phyloP scores from a whole-genome alignment of 768 basidiomycete species.

The Boletus tomentosulus region DNA sequence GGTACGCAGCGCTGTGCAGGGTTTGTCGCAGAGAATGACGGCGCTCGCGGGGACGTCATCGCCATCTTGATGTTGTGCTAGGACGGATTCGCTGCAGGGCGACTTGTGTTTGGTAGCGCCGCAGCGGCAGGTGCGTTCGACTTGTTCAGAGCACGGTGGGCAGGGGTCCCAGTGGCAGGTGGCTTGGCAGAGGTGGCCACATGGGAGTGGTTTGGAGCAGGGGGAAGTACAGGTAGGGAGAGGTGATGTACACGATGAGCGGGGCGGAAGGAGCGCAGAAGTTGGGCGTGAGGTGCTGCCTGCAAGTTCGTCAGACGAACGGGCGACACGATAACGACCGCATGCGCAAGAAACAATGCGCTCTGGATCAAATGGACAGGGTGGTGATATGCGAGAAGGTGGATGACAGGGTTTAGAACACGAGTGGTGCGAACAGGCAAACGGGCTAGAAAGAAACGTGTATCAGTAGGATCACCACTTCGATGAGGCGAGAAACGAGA shows the following conservation, averaged over 20 bases:
- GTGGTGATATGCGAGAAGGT: slow-evolving; percentile 49
- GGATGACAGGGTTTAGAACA: slow-evolving; percentile 80
- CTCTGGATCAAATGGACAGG: slow-evolving; percentile 72
- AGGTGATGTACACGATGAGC: slow-evolving; percentile 59
- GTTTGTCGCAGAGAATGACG: slow-evolving; percentile 75
- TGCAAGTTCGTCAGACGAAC: slow-evolving; percentile 34
- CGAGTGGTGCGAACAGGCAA: slow-evolving; percentile 72
- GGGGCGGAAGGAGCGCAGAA: slow-evolving; percentile 34
- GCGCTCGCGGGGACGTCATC: slow-evolving; percentile 41
- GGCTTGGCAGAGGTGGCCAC: slow-evolving; percentile 68
- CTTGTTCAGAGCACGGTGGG: slow-evolving; percentile 67
- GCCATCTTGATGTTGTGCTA: slow-evolving; percentile 11
- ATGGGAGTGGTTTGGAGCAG: slow-evolving; percentile 66
- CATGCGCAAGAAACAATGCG: slow-evolving; percentile 78
- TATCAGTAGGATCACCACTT: not conserved
- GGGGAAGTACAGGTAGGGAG: slow-evolving; percentile 74
- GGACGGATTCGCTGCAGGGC: slow-evolving; percentile 39
- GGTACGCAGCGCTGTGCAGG: slow-evolving; percentile 70
- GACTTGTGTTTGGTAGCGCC: slow-evolving; percentile 57
- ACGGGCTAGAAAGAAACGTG: slow-evolving; percentile 39
- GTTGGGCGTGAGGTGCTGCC: not conserved
- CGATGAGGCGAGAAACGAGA: not conserved
- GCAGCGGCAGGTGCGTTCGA: slow-evolving; percentile 83
- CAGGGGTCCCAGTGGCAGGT: slow-evolving; percentile 78
- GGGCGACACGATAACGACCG: slow-evolving; percentile 45